Evolutionary conservation across 192 early-diverging fungal species (phyloP), one percentile per base, ranked within the genome.

Genomic region (Umbelopsis ramanniana): DNA sequence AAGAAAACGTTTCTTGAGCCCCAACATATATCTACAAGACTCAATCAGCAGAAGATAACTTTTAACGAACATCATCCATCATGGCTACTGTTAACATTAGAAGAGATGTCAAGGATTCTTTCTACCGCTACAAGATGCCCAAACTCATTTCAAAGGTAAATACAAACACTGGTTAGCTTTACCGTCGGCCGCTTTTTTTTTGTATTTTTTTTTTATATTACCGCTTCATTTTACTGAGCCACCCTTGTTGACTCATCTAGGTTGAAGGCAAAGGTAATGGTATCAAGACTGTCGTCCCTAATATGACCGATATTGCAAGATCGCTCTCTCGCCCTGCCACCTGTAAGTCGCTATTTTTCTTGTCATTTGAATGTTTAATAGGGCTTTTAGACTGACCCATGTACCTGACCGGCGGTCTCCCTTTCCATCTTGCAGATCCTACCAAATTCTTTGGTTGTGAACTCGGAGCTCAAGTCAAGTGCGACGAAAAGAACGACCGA

Each of bases 81-180:
- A 93, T 91, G 90, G 84, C 86, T 84, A 80, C 85, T 77, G 81
- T 92, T 74, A 98, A 98, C 84, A 95, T 98, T 78, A 88, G 92
- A 68, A 88, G 93, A 76, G 93, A 96, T 81, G 88, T 91, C 70
- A 87, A 91, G 70, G 97, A 99, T 88, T 85, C 91, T 81, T 99
- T 95, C 80, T 96, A 98, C 87, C 93, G 97, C 53, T 99, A 99
- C 91, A 98, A 97, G 85, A 99, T 99, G 97, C 97, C 96, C 43
- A 90, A 87, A 70, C 85, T 98, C 52, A 80, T 87, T 72, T 83
- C 85, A 74, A 93, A 93, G 84, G 82, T 85, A 89, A 69, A 11
- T 33, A 26, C 24, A 8, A 68, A 8, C 29, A 46, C 6, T 43
- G 40, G 6, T 43, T 15, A 17, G 33, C 10, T 46, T 55, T 24